phyloP scores from a whole-genome alignment of 106 monocot species.

The Iris macrosiphon region DNA sequence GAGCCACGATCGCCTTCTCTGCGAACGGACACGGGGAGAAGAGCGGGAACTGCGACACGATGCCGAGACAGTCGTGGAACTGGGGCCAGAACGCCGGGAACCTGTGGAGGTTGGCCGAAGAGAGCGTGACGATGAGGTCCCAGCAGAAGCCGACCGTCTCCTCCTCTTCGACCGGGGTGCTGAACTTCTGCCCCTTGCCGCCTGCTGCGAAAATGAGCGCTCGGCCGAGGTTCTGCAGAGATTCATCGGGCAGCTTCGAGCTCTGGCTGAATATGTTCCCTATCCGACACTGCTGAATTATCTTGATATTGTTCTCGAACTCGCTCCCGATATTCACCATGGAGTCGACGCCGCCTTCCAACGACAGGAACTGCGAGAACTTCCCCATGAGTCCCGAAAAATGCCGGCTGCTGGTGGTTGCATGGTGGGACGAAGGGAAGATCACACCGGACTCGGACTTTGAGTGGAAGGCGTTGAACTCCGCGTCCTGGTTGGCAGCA shows the following conservation, averaged over 20 bases:
- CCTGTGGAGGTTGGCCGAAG: conserved; percentile 38
- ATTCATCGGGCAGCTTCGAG: conserved; percentile 49
- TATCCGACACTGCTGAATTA: conserved; percentile 81
- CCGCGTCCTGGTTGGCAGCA: not conserved
- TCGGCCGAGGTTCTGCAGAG: conserved; percentile 51
- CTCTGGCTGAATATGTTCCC: conserved; percentile 68
- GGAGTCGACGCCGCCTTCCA: conserved; percentile 49
- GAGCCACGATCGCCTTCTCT: conserved; percentile 67
- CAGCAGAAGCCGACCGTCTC: conserved; percentile 84
- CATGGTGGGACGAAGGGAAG: conserved; percentile 32
- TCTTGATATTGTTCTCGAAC: conserved; percentile 78
- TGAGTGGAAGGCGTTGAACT: not conserved
- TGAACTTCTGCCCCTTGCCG: conserved; percentile 89
- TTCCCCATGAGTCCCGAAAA: conserved; percentile 38
- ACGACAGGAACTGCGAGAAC: conserved; percentile 62
- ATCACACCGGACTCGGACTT: conserved; percentile 42
- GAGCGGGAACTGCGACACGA: conserved; percentile 58
- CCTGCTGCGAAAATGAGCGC: conserved; percentile 74
- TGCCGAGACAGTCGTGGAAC: conserved; percentile 51
- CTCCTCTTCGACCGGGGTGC: conserved; percentile 77
- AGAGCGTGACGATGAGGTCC: conserved; percentile 60
- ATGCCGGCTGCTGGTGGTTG: not conserved
- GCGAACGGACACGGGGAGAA: conserved; percentile 78
- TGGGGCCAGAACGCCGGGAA: conserved; percentile 70
- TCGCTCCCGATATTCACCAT: conserved; percentile 56